phyloP scores from a whole-genome alignment of 2,329 filamentous ascomycete genomes.

The Colletotrichum sp. region DNA sequence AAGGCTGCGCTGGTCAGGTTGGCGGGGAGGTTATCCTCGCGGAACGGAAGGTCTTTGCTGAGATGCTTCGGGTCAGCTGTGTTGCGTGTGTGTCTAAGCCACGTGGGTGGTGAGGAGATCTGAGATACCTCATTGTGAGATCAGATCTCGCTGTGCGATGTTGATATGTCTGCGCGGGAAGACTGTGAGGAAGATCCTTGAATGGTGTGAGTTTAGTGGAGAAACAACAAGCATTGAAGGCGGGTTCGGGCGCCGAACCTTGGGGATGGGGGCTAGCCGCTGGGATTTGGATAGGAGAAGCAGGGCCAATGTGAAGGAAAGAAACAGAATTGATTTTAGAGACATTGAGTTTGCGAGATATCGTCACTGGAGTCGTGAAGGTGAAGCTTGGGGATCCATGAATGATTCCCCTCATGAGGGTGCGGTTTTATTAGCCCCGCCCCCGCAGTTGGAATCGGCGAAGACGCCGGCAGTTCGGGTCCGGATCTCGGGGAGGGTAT shows the following conservation, averaged over 20 bases:
- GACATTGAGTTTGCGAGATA: not conserved
- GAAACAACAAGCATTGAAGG: not conserved
- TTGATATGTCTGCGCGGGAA: not conserved
- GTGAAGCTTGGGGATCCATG: not conserved
- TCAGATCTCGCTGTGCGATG: not conserved
- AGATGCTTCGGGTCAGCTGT: not conserved
- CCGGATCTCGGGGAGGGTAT: not conserved
- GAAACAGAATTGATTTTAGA: not conserved
- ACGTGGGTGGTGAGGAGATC: not conserved
- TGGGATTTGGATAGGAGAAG: not conserved
- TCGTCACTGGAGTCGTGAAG: not conserved
- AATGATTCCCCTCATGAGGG: not conserved
- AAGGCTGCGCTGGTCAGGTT: conserved; percentile 48
- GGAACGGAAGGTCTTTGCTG: not conserved
- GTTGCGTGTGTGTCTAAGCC: not conserved
- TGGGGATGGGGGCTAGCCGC: not conserved
- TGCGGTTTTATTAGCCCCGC: not conserved
- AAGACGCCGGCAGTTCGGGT: conserved; percentile 12
- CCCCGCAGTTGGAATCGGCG: conserved; percentile 8
- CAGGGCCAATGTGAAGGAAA: not conserved
- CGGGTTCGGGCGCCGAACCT: not conserved
- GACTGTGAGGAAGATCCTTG: not conserved
- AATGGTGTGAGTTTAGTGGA: not conserved
- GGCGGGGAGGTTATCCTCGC: conserved; percentile 3
- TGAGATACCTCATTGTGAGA: conserved; percentile 5